These are phyloP conservation scores for Thuja plicata DNA, from an alignment of 83 land plant genomes.

Conservation along the genomic window DNA sequence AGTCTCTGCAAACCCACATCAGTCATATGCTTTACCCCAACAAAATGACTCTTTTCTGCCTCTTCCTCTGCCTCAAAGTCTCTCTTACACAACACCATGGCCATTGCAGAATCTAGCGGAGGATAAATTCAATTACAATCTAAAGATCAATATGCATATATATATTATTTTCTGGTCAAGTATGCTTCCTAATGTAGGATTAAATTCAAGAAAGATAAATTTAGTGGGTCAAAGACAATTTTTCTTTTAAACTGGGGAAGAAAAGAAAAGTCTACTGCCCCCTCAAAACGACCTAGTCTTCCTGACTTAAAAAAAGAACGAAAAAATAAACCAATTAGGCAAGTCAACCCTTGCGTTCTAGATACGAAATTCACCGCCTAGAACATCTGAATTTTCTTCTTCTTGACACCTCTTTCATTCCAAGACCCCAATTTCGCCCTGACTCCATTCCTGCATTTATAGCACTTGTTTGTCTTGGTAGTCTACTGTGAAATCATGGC, in stretches of 20 bases:
- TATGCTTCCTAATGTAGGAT: not conserved
- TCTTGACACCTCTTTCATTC: not conserved
- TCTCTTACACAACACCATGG: not conserved
- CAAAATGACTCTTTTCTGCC: conserved; percentile 7
- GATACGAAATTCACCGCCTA: not conserved
- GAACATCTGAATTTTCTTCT: not conserved
- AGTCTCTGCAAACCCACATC: conserved; percentile 41
- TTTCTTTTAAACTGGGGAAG: not conserved
- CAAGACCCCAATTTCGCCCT: not conserved
- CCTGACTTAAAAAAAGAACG: not conserved
- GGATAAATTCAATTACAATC: not conserved
- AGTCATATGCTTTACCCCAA: conserved; percentile 52
- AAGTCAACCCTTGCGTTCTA: not conserved
- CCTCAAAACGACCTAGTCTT: not conserved
- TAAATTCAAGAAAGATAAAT: too few species aligned
- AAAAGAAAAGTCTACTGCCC: too few species aligned
- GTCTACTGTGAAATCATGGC: not conserved
- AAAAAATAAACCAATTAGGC: not conserved
- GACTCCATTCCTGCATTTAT: not conserved
- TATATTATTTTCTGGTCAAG: not conserved
- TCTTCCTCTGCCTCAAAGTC: not conserved
- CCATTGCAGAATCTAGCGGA: not conserved
- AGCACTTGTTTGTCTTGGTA: not conserved
- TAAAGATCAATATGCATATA: not conserved
- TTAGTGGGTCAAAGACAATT: not conserved